Conservation (phyloP, 2,329 filamentous ascomycete species). For the Ophiobolus disseminans region DNA sequence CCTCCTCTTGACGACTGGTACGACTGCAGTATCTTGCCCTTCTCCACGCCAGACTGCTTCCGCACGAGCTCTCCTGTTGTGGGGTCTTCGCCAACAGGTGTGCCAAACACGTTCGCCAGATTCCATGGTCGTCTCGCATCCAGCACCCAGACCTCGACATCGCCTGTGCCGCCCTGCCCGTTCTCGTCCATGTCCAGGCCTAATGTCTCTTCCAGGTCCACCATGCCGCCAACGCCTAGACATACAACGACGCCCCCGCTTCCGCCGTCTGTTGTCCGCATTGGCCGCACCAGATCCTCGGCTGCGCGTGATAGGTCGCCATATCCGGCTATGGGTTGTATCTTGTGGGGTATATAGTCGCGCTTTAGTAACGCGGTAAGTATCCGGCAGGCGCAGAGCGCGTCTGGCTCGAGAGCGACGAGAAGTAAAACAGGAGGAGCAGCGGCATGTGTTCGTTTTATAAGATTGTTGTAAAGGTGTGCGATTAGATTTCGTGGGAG, state of each 20-base stretch:
- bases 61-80: slow-evolving; percentile 57
- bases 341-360: slow-evolving; percentile 98
- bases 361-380: slow-evolving; percentile 91
- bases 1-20: slow-evolving; percentile 85
- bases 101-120: slow-evolving; percentile 88
- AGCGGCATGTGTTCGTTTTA: slow-evolving; percentile 84
- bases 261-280: slow-evolving; percentile 85
- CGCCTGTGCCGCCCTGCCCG: slow-evolving; percentile 69
- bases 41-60: slow-evolving; percentile 70
- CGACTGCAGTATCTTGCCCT: slow-evolving; percentile 72
- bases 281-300: slow-evolving; percentile 77
- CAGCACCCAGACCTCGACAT: slow-evolving; percentile 94
- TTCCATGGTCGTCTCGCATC: slow-evolving; percentile 96
- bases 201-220: slow-evolving; percentile 82
- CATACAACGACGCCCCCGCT: slow-evolving; percentile 90
- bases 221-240: slow-evolving; percentile 88
- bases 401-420: slow-evolving; percentile 91
- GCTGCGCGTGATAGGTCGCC: slow-evolving; percentile 83
- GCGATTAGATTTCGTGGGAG: slow-evolving; percentile 88
- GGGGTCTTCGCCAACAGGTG: slow-evolving; percentile 54
- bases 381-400: slow-evolving; percentile 93
- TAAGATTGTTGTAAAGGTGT: slow-evolving; percentile 88
- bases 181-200: slow-evolving; percentile 75
- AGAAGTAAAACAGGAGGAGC: slow-evolving; percentile 91
- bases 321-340: slow-evolving; percentile 93